Conservation (phyloP, 345 rosid species). For the Euphorbia peplus region DNA sequence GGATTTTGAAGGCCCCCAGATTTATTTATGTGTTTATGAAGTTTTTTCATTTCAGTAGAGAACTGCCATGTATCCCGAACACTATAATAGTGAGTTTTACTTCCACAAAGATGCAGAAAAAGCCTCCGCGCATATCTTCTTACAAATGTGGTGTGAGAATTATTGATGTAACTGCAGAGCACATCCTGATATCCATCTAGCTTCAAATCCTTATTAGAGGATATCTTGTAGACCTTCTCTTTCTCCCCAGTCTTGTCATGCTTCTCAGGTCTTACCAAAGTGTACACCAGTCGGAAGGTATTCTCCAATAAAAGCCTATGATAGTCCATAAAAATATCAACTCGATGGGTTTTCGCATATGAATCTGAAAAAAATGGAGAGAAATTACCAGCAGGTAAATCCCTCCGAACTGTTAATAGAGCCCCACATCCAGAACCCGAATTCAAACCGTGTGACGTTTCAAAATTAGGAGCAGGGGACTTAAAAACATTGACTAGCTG, state of each 20-base stretch:
- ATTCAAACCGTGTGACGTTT: constrained; percentile 53
- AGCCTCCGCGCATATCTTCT: constrained; percentile 98
- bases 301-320: constrained; percentile 88
- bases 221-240: constrained; percentile 61
- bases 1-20: constrained; percentile 86
- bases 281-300: constrained; percentile 84
- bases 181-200: constrained; percentile 95
- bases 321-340: constrained; percentile 85
- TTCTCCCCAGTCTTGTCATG: constrained; percentile 92
- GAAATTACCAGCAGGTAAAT: constrained; percentile 88
- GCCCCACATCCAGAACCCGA: constrained; percentile 95
- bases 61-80: constrained; percentile 96
- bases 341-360: constrained; percentile 84
- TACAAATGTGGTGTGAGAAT: constrained; percentile 88
- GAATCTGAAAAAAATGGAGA: constrained; percentile 99
- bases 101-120: constrained; percentile 93
- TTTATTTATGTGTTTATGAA: constrained; percentile 82
- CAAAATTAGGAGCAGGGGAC: constrained; percentile 59
- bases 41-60: constrained; percentile 77
- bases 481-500: constrained; percentile 85
- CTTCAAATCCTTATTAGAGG: constrained; percentile 78
- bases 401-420: constrained; percentile 79
- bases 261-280: constrained; percentile 95
- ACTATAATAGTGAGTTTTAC: constrained; percentile 93
- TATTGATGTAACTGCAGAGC: constrained; percentile 92